A percentile compares a stretch with the other conserved stretches of the same genome.
Conservation (phyloP, 2,329 filamentous ascomycete species). For the Lasiodiplodia hormozganensis region DNA sequence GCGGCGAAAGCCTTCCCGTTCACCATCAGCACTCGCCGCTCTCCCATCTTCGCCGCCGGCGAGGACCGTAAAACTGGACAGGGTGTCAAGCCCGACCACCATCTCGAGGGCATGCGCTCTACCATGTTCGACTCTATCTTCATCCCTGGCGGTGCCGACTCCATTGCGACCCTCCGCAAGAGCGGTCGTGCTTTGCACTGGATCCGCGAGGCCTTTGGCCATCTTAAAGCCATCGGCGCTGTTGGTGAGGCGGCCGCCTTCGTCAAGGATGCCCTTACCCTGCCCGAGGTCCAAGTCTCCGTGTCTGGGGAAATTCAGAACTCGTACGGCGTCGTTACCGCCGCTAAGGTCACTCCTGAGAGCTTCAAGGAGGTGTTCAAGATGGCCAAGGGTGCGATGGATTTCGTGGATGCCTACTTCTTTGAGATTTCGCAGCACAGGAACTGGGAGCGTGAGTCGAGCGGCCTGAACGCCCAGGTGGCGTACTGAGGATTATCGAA, state of each 20-base stretch:
- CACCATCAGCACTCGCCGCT: constrained; percentile 74
- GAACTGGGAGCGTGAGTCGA: constrained; percentile 76
- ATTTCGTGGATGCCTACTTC: constrained; percentile 75
- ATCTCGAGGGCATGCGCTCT: constrained; percentile 79
- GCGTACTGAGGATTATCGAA: constrained; percentile 64
- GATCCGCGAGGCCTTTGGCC: constrained; percentile 80
- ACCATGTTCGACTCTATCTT: constrained; percentile 84
- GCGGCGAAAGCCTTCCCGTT: constrained; percentile 71
- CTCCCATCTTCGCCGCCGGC: constrained; percentile 68
- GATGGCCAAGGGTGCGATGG: constrained; percentile 70
- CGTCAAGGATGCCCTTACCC: constrained; percentile 57
- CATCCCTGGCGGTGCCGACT: constrained; percentile 73
- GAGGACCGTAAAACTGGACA: constrained; percentile 60
- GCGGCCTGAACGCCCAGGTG: constrained; percentile 70
- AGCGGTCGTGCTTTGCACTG: constrained; percentile 78
- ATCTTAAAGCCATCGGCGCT: constrained; percentile 79
- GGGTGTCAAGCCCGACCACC: constrained; percentile 73
- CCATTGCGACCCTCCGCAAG: constrained; percentile 67
- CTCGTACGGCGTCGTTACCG: constrained; percentile 80
- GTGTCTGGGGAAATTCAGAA: constrained; percentile 62
- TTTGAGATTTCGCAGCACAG: constrained; percentile 74
- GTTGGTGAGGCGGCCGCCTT: constrained; percentile 75
- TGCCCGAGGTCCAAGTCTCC: constrained; percentile 58
- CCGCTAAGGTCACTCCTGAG: constrained; percentile 59
- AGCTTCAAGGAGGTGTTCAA: constrained; percentile 67